These are phyloP conservation scores for Aspergillus persii DNA, from an alignment of 2,329 filamentous ascomycete genomes.

Conservation along the genomic window DNA sequence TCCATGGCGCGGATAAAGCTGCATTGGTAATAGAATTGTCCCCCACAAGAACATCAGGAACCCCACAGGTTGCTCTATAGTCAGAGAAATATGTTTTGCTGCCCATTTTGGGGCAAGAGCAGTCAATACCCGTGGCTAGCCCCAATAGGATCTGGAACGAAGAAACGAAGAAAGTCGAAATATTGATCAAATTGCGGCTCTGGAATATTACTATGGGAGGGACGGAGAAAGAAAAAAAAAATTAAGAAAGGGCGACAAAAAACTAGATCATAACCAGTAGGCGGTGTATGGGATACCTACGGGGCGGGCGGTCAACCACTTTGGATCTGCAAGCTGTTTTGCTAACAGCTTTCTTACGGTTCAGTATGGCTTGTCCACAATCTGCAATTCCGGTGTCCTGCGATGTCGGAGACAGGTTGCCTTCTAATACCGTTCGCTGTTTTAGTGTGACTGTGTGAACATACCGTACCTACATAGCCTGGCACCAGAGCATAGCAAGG, in stretches of 20 bases:
- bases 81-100: not conserved
- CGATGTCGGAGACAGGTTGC: too few species aligned
- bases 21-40: slow-evolving; percentile 17
- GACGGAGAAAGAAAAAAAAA: not conserved
- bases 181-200: not conserved
- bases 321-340: too few species aligned
- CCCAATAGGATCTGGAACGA: not conserved
- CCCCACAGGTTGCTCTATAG: not conserved
- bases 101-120: not conserved
- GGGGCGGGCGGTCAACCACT: too few species aligned
- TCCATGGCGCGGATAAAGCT: slow-evolving; percentile 62
- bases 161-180: not conserved
- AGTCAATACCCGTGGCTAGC: not conserved
- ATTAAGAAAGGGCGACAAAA: not conserved
- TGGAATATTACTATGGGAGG: too few species aligned
- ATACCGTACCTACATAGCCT: too few species aligned
- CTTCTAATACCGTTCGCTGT: too few species aligned
- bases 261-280: not conserved
- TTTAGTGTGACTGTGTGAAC: too few species aligned
- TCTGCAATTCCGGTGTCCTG: too few species aligned
- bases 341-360: too few species aligned
- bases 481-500: too few species aligned
- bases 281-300: not conserved
- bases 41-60: not conserved
- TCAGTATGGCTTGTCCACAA: too few species aligned